Evolutionary conservation across 2,329 filamentous ascomycete genomes (phyloP).

Genomic region (Exophiala spinifera): DNA sequence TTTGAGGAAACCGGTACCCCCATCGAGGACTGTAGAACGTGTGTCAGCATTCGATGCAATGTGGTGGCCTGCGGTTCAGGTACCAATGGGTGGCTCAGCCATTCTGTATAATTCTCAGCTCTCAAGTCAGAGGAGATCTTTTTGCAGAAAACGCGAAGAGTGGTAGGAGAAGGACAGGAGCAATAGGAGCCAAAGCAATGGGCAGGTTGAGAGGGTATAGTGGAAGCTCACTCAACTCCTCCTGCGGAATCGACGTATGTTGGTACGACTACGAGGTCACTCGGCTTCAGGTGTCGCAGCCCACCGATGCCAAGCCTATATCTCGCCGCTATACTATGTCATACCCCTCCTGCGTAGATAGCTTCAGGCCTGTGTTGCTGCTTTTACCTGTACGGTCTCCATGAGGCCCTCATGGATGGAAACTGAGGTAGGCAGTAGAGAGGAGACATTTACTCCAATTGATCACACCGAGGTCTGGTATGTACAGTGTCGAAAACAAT

Average conservation of each 20-base stretch:
- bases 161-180: neutral
- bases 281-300: conserved; percentile 1
- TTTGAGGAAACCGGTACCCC: conserved; percentile 99
- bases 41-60: conserved; percentile 31
- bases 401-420: no score
- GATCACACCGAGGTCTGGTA: no score
- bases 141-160: neutral
- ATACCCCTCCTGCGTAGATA: neutral
- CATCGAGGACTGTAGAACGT: conserved; percentile 78
- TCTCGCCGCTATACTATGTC: neutral
- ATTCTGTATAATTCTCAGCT: conserved; percentile 29
- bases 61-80: conserved; percentile 12
- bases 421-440: no score
- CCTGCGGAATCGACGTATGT: conserved; percentile 2
- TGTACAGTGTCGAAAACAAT: neutral
- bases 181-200: neutral
- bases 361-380: neutral
- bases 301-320: neutral
- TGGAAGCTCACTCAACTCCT: neutral
- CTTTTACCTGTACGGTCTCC: neutral
- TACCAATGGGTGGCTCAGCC: conserved; percentile 52
- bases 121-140: conserved; percentile 7
- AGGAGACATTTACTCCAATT: neutral
- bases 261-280: neutral
- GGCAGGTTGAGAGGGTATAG: neutral